Evolutionary conservation across 495 filamentous ascomycete species (phyloP), one percentile per base, ranked within the genome.

Genomic region (Aspergillus campestris): DNA sequence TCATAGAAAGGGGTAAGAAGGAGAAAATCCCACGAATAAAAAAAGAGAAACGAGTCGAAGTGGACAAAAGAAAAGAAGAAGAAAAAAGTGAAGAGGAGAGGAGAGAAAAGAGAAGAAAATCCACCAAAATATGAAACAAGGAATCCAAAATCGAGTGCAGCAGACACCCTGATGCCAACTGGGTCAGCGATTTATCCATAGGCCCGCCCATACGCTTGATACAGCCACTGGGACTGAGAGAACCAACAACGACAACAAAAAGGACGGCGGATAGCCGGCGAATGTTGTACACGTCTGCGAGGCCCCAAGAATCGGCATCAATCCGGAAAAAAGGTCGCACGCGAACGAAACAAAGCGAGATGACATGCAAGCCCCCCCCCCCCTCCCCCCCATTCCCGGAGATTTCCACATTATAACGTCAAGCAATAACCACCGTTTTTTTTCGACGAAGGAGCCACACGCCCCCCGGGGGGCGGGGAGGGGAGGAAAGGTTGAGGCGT

Each of bases 211-310:
- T 24, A 24, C 18, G 18, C 18, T 24, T 24, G 18, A 24, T 24
- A 24, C 1, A 24, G 18, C 18, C 38, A 27, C 9, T 12, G 9
- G 38, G 15, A 7, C 15, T 31, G 38, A 6, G 27, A 40, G 14
- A 31, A 13, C 29, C 14, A 6, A 14, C 28, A 30, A 30, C 28
- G 27, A 29, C 9, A 30, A 27, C 27, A 50, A 50, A 45, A 31
- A 44, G 52, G 57, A 56, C 52, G 55, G 58, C 61, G 58, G 56
- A 57, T 53, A 55, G 52, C 47, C 45, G 51, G 49, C 6, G 40
- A 44, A 43, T 53, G 52, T 62, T 56, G 49, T 56, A 54, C 50
- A 58, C 52, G 45, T 52, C 50, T 51, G 48, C 51, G 49, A 57
- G 40, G 33, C 50, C 44, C 38, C 44, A 53, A 45, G 42, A 38